Evolutionary conservation across 2,329 filamentous ascomycete genomes (phyloP).

Genomic region (Magnaporthiopsis poae): DNA sequence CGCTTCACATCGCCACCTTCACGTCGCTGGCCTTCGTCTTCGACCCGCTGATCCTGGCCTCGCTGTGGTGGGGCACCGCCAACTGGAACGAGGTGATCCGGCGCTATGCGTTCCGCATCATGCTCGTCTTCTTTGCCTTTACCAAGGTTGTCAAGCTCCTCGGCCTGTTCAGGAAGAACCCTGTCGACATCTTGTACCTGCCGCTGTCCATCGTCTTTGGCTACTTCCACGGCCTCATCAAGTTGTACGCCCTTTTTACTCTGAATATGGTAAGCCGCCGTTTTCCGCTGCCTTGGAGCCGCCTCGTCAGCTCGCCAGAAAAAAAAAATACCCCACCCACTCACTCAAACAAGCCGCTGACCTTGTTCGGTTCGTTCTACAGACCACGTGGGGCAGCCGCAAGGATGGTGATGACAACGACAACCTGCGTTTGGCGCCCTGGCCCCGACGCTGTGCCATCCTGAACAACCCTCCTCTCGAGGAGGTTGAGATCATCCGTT

Average conservation of each 20-base stretch:
- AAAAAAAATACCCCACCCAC: not conserved
- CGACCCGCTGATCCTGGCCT: slow-evolving; percentile 62
- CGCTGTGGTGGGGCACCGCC: slow-evolving; percentile 59
- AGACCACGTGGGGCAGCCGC: slow-evolving; percentile 95
- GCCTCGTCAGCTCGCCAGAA: not conserved
- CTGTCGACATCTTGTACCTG: slow-evolving; percentile 67
- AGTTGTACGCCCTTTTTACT: slow-evolving; percentile 76
- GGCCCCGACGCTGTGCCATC: slow-evolving; percentile 10
- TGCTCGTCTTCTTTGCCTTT: slow-evolving; percentile 62
- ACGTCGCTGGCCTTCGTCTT: slow-evolving; percentile 75
- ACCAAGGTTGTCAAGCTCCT: slow-evolving; percentile 87
- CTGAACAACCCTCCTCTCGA: slow-evolving; percentile 34
- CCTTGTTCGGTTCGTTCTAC: slow-evolving; percentile 8
- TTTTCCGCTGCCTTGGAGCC: not conserved
- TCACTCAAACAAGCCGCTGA: slow-evolving; percentile 9
- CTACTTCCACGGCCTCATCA: slow-evolving; percentile 86
- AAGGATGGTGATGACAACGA: slow-evolving; percentile 83
- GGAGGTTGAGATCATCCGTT: slow-evolving; percentile 32
- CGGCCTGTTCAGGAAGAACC: slow-evolving; percentile 76
- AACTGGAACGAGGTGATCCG: slow-evolving; percentile 47
- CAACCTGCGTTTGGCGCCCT: slow-evolving; percentile 15
- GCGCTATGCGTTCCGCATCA: slow-evolving; percentile 46
- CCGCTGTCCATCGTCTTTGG: slow-evolving; percentile 84
- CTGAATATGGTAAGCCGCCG: slow-evolving; percentile 62
- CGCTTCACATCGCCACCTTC: slow-evolving; percentile 83